Evolutionary conservation across 108 stramenopile species (phyloP).

Genomic region (Thalassiosira profunda): DNA sequence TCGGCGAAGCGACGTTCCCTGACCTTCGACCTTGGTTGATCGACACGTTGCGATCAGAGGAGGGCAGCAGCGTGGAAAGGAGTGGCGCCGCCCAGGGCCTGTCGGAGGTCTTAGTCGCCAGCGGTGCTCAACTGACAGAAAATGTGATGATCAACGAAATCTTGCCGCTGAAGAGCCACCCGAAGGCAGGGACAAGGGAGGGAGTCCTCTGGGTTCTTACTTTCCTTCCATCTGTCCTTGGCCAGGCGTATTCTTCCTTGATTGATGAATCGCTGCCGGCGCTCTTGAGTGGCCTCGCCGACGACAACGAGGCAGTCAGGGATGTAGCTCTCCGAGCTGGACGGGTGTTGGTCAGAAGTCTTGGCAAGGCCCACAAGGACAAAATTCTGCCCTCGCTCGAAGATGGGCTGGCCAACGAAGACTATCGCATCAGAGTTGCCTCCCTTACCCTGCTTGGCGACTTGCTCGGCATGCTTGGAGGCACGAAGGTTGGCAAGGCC

Average conservation of each 20-base stretch:
- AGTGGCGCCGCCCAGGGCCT: conserved; percentile 98
- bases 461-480: conserved; percentile 95
- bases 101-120: conserved; percentile 90
- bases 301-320: conserved; percentile 94
- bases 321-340: conserved; percentile 98
- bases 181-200: conserved; percentile 92
- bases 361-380: conserved; percentile 91
- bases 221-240: conserved; percentile 95
- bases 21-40: conserved; percentile 97
- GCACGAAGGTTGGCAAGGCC: conserved; percentile 85
- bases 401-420: conserved; percentile 89
- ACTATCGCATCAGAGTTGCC: conserved; percentile 95
- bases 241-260: conserved; percentile 84
- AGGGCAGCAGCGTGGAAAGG: conserved; percentile 90
- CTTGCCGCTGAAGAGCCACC: conserved; percentile 88
- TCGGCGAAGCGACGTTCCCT: conserved; percentile 92
- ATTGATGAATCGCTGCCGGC: conserved; percentile 93
- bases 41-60: conserved; percentile 80
- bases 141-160: conserved; percentile 90
- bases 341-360: conserved; percentile 92
- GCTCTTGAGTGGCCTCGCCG: conserved; percentile 94
- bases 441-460: conserved; percentile 96
- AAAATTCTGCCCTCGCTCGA: conserved; percentile 96
- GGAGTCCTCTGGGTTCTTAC: conserved; percentile 99
- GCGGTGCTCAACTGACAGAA: conserved; percentile 69